Evolutionary conservation across 192 early-diverging fungal genomes (phyloP), one percentile per base, ranked within the genome.

Genomic region (Gamsiella multidivaricata): DNA sequence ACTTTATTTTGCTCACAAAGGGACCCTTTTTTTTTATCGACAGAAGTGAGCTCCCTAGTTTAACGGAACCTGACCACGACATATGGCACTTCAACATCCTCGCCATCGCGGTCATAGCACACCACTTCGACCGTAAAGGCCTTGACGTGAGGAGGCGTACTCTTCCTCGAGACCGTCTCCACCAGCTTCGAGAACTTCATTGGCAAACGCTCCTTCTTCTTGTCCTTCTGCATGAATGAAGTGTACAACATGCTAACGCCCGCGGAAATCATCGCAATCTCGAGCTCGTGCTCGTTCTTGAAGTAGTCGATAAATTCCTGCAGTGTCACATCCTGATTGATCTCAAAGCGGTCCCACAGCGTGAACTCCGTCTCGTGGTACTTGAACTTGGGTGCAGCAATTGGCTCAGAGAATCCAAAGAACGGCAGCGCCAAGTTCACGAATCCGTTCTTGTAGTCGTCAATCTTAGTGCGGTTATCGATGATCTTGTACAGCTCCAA

Each of bases 381-480:
- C 87, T 96, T 91, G 56, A 88, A 82, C 74, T 90, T 94, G n/a
- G 85, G 91, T 5, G 93, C 92, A 18, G 91, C 89, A 74, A 99
- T 95, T 12, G 98, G 98, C 76, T 99, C 98, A 23, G 98, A 99
- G 81, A 99, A 99, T 23, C 92, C 97, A 89, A 98, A 95, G 91
- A 99, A 98, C 25, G 98, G 97, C 59, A 99, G 80, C 1, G 98
- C 97, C 62, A 99, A 81, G 83, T 99, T 98, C 55, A 98, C 86
- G 81, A 99, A 99, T 12, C 97, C 97, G 80, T 99, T 99, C 88
- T 98, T 99, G 89, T 94, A 99, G 69, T 97, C 94, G 29, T 99
- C 98, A 32, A 99, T 71, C 80, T 92, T 91, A 42, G 87, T 85
- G 47, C 86, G 86, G 5, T 85, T 86, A 54, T 91, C 93, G 63